Evolutionary conservation across 2,329 filamentous ascomycete species (phyloP), one percentile per base, ranked within the genome.

Genomic region (Fusarium nematophilum): DNA sequence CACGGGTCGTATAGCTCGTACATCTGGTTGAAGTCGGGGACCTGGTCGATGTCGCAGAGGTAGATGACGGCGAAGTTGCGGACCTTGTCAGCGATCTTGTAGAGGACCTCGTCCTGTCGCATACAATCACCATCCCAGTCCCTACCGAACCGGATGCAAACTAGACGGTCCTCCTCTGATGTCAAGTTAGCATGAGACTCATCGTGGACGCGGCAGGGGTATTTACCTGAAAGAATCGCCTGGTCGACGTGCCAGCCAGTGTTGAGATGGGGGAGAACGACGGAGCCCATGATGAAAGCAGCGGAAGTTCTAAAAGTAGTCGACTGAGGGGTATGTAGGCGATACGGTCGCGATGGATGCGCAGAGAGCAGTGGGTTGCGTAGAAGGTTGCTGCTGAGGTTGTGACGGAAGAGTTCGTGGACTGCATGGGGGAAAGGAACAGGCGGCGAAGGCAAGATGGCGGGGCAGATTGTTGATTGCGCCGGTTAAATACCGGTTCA

Each of bases 191-290:
- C 31, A 34, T 5, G 17, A n/a, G 3, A 9, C 10, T 15, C 10
- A 10, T 21, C 13, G 11, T 13, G 21, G 17, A 25, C 23, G 29
- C 4, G 18, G 6, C 8, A 21, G 14, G 17, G 7, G 14, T 26
- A 13, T 31, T 51, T 63, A 64, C 62, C 62, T 36, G 83, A 85
- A 54, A 72, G 88, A 72, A 97, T 97, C 62, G 93, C 93, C 79
- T 98, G 93, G 82, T 98, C 95, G 72, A 99, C 95, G 77, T 99
- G 95, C 95, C 94, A 99, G 76, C 92, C 95, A 34, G 91, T 93
- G 68, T 86, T 86, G 39, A 99, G 85, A 77, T 98, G 94, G 38
- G 94, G 94, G 47, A 99, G 87, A 43, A 96, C 91, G 61, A 97
- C 91, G 70, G 93, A 97, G 69, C 93, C 92, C 83, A 86, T 86